Evolutionary conservation across 805 yeast species (phyloP), one percentile per base, ranked within the genome.

Genomic region (Saturnispora besseyi): DNA sequence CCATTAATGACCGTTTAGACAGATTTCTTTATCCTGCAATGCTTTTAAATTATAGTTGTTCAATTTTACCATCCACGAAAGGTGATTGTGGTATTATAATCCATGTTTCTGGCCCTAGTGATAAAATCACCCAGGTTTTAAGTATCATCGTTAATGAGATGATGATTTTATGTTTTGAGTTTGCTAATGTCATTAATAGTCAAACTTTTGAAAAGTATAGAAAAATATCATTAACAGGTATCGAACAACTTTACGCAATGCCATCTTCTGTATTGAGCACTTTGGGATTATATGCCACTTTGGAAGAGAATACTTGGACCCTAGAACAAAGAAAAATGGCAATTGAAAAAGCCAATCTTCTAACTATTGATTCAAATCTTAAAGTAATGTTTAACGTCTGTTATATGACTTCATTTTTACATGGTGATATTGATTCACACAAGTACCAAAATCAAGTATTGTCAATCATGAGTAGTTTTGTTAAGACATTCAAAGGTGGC

Each of bases 291-390:
- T 59, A 76, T 41, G 71, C 77, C 15, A 66, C 76, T 0, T 55
- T 84, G 33, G 95, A 85, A 53, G 77, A 77, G 51, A 65, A 73
- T 43, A 68, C 77, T 30, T 79, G 81, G 78, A 59, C 73, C 1
- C 53, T 81, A 2, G 77, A 79, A 26, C 78, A 77, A 31, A 66
- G 88, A 55, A 55, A 77, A 13, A 78, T 75, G n/a, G 75, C 77
- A 0, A 57, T 83, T 33, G 84, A 82, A 52, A 71, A 73, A 8
- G 55, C 76, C 6, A 76, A 74, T 26, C 50, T 67, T 7, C 62
- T 64, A 0, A 57, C 62, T 0, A 63, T 79, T 44, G 56, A 57
- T 18, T 12, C 50, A 0, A 65, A 74, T 45, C 61, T 70, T 5
- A 12, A 44, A 0, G 4, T 38, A 0, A 64, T 77, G 26, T 55